Base-by-base conservation (phyloP, 1,139 yeast genomes). In the Pichia sp. region DNA sequence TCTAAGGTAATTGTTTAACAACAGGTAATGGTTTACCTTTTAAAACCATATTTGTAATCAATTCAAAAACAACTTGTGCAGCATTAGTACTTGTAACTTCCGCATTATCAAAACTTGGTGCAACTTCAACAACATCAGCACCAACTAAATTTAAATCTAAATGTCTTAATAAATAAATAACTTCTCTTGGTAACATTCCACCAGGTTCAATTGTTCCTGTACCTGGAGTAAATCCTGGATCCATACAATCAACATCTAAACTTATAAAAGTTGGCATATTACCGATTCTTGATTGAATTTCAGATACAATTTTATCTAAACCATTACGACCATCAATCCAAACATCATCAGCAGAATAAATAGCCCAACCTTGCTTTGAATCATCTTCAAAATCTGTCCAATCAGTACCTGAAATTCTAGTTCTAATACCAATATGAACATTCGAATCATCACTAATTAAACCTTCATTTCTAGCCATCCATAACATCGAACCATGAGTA, bases 131-230 rank as follows among this genome's bases (percentile, higher is more conserved):
- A 25, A 83, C 66, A 58, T 83, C 93, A 6, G 83, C 89, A 32
- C 91, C 93, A 28, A 83, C 86, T 24, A 83, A 51, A 46, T 78
- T 76, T 54, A 82, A 65, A 19, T 79, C 83, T 32, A 83, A 60
- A 9, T 68, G 68, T 50, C 89, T 69, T 47, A 83, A 63, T 23
- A 83, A 68, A 45, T 77, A 69, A 42, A 82, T 70, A 45, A 83
- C 68, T 57, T 83, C 93, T 45, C 93, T 69, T n/a, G 89, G 81
- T 38, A 81, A 65, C 73, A 86, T 74, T 41, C 93, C 93, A 42
- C 93, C 93, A 5, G 82, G 80, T 60, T 83, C 93, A 48, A 80
- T 85, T 4, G 93, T 83, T 9, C 93, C 93, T 1, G 93, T 83
- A 2, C 91, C 93, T 42, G 87, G 82, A 4, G 88, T 86, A 52